Conservation (phyloP, 1,284 basidiomycete species). For the Tylopilus orsonianus region DNA sequence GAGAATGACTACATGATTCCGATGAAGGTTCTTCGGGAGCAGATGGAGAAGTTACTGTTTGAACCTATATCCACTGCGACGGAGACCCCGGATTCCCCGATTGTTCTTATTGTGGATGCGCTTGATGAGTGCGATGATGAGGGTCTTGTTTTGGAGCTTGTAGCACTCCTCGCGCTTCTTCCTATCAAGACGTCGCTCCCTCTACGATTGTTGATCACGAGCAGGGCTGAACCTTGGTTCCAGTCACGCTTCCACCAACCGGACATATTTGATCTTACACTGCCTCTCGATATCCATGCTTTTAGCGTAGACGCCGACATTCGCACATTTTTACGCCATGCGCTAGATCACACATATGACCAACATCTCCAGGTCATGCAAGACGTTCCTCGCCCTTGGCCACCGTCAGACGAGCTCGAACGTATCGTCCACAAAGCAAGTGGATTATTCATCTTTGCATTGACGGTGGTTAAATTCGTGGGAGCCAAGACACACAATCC, state of each 20-base stretch:
- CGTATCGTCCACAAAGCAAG: constrained; percentile 21
- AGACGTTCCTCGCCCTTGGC: constrained; percentile 25
- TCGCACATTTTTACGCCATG: constrained; percentile 16
- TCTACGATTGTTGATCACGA: constrained; percentile 21
- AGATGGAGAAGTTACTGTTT: constrained; percentile 21
- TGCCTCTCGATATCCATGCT: constrained; percentile 16
- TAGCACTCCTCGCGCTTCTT: constrained; percentile 15
- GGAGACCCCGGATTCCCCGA: neutral
- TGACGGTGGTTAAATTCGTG: constrained; percentile 24
- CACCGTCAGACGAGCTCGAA: constrained; percentile 19
- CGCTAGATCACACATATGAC: constrained; percentile 13
- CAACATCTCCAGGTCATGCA: constrained; percentile 22
- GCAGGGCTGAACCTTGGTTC: constrained; percentile 21
- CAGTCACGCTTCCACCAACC: constrained; percentile 10
- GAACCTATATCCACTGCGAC: constrained; percentile 10
- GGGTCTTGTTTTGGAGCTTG: constrained; percentile 18
- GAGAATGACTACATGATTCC: constrained; percentile 23
- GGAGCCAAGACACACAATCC: constrained; percentile 16
- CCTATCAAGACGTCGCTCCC: constrained; percentile 10
- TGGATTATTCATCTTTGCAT: constrained; percentile 31
- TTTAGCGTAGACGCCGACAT: constrained; percentile 24
- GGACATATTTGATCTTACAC: constrained; percentile 10
- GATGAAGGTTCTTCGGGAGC: constrained; percentile 23
- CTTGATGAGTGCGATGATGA: constrained; percentile 25
- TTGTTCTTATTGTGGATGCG: constrained; percentile 20